Percentiles rank a stretch among this genome's conserved stretches.
Evolutionary conservation across 306 rosid genomes (phyloP).

Genomic region (Rubus parviflorus): DNA sequence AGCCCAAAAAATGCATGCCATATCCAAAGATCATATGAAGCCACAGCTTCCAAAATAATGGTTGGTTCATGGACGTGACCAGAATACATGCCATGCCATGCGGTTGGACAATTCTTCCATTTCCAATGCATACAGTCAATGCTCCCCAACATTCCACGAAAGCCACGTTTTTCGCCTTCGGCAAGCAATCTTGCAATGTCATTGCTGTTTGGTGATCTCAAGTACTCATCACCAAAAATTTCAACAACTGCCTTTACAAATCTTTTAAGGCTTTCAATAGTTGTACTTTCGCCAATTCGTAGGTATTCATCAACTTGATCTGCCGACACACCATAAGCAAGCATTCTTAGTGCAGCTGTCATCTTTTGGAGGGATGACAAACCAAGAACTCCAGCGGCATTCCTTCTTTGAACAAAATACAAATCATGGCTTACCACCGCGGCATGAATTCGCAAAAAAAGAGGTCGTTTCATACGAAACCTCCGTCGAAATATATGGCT

Average conservation of each 20-base stretch:
- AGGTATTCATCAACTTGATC: neutral
- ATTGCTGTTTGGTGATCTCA: neutral
- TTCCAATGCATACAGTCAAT: neutral
- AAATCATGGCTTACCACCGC: neutral
- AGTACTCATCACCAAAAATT: constrained; percentile 1
- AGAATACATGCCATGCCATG: neutral
- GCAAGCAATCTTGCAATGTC: neutral
- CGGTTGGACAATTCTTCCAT: neutral
- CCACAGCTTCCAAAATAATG: too few relatives aligned
- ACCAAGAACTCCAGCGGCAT: neutral
- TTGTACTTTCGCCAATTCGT: neutral
- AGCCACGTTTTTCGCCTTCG: neutral
- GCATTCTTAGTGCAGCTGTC: neutral
- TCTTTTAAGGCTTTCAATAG: neutral
- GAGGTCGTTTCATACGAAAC: neutral
- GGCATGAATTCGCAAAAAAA: neutral
- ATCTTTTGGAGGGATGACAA: constrained; percentile 11
- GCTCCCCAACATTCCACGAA: neutral
- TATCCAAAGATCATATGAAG: too few relatives aligned
- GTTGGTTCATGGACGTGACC: too few relatives aligned
- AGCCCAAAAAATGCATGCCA: too few relatives aligned
- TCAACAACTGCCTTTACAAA: neutral
- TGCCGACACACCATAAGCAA: neutral
- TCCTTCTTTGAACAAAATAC: neutral
- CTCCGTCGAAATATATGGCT: neutral